A percentile compares a stretch with the other conserved stretches of the same genome.
Conservation (phyloP, 2,329 filamentous ascomycete genomes). For the Xylaria sp. region DNA sequence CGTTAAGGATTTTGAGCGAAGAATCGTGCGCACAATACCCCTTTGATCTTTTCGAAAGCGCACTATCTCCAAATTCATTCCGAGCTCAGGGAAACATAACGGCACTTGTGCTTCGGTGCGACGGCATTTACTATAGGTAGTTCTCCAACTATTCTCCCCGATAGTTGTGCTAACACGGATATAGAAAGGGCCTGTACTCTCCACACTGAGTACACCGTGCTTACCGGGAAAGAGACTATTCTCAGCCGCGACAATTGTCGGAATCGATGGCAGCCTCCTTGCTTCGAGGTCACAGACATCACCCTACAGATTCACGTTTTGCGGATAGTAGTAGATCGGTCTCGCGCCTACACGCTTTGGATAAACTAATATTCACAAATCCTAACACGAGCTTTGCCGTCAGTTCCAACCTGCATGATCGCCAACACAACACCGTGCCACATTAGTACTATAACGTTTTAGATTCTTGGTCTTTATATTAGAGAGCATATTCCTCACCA, state of each 20-base stretch:
- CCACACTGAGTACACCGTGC: too few relatives aligned
- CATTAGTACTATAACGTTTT: not conserved
- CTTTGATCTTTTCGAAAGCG: not conserved
- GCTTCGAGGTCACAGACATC: too few relatives aligned
- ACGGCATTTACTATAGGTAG: not conserved
- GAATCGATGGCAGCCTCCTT: too few relatives aligned
- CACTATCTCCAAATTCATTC: not conserved
- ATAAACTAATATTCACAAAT: too few relatives aligned
- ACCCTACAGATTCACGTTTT: too few relatives aligned
- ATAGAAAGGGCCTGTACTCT: not conserved
- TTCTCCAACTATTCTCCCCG: not conserved
- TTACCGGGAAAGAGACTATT: too few relatives aligned
- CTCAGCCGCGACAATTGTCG: too few relatives aligned
- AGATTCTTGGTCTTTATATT: not conserved
- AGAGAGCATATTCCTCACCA: not conserved
- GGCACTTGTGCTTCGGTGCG: not conserved
- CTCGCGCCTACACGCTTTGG: too few relatives aligned
- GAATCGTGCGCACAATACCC: not conserved
- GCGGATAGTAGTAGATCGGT: too few relatives aligned
- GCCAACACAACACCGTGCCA: not conserved
- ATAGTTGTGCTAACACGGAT: not conserved
- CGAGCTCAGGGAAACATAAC: not conserved
- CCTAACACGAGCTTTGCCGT: too few relatives aligned
- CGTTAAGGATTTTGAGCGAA: too few relatives aligned
- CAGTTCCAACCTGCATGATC: too few relatives aligned